Evolutionary conservation across 2,329 filamentous ascomycete species (phyloP).

Genomic region (Penicillium sp.): DNA sequence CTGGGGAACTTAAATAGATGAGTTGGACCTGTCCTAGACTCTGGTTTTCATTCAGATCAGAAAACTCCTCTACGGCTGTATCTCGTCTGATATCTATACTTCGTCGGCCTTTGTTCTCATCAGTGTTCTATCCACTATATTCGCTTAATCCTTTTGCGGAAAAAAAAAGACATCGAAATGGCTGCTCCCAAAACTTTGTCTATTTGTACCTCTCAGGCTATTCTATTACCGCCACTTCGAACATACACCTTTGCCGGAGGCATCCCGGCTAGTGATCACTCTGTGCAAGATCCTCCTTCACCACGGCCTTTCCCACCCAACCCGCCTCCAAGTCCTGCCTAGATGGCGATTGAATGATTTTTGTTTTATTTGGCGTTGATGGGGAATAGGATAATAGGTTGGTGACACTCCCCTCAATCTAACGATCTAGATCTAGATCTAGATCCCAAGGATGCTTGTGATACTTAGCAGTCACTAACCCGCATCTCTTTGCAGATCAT

Average conservation of each 20-base stretch:
- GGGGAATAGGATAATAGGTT: conserved; percentile 14
- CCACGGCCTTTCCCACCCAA: conserved; percentile 40
- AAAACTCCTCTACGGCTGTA: background rate
- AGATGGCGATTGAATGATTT: conserved; percentile 4
- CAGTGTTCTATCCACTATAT: background rate
- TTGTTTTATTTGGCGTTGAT: conserved; percentile 18
- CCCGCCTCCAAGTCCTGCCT: conserved; percentile 43
- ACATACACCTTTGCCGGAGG: conserved; percentile 3
- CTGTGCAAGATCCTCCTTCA: conserved; percentile 27
- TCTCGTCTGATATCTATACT: conserved; percentile 1
- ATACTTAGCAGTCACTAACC: background rate
- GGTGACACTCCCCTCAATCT: background rate
- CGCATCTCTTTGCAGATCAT: background rate
- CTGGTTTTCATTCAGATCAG: background rate
- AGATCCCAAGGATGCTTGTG: background rate
- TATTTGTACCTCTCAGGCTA: background rate
- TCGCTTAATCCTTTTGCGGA: background rate
- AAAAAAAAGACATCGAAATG: conserved; percentile 4
- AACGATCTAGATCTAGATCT: background rate
- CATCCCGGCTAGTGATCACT: conserved; percentile 19
- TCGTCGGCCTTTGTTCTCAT: background rate
- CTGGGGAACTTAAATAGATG: conserved; percentile 21
- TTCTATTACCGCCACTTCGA: background rate
- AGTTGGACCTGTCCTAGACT: conserved; percentile 1
- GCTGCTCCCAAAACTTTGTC: background rate